These are phyloP conservation scores for Syzygium jambos DNA, from an alignment of 345 rosid genomes.

Conservation along the genomic window DNA sequence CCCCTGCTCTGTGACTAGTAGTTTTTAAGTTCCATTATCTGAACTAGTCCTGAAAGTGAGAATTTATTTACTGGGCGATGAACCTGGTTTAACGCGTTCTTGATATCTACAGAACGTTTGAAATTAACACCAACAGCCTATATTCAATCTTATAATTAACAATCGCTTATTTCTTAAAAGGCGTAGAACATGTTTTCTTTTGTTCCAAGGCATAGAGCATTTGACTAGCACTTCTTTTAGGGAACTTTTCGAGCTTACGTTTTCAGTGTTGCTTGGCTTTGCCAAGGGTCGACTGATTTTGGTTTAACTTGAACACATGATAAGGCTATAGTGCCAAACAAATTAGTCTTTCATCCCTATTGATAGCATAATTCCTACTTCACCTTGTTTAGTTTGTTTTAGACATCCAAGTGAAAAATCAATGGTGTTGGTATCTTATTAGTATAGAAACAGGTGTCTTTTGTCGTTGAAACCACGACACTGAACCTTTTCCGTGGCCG, in stretches of 20 bases:
- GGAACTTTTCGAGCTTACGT: background rate
- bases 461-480: background rate
- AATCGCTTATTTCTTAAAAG: background rate
- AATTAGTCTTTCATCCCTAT: background rate
- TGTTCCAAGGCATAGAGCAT: background rate
- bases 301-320: background rate
- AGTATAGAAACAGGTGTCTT: background rate
- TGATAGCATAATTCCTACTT: background rate
- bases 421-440: background rate
- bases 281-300: background rate
- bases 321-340: background rate
- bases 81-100: background rate
- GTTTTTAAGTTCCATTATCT: background rate
- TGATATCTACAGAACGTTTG: background rate
- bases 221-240: background rate
- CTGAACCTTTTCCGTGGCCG: background rate
- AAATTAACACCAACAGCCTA: background rate
- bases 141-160: background rate
- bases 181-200: no score
- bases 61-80: background rate
- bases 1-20: background rate
- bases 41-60: background rate
- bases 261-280: background rate
- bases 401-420: background rate
- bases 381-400: background rate